These are phyloP conservation scores for Pholiota microspora DNA, from an alignment of 768 basidiomycete species.

Conservation along the genomic window DNA sequence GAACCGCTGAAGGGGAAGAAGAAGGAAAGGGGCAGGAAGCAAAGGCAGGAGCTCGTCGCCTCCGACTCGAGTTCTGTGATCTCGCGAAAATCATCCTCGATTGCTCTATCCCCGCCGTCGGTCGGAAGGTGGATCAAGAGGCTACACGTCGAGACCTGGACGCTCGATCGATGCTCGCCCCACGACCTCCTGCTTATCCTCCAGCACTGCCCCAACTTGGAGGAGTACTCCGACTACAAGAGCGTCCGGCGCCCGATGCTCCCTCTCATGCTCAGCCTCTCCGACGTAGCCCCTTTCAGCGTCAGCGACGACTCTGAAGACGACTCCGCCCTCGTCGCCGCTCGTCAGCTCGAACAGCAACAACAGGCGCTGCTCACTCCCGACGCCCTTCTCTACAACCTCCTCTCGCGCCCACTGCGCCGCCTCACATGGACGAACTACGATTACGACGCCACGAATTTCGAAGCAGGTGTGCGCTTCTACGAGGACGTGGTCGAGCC, in stretches of 20 bases:
- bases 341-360: slow-evolving; percentile 35
- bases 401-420: slow-evolving; percentile 49
- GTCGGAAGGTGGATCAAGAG: slow-evolving; percentile 43
- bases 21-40: background rate
- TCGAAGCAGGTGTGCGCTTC: slow-evolving; percentile 42
- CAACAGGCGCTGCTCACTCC: slow-evolving; percentile 3
- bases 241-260: slow-evolving; percentile 50
- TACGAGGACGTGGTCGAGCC: slow-evolving; percentile 57
- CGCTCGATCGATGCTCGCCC: slow-evolving; percentile 63
- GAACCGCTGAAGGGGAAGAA: background rate
- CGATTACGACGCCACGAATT: slow-evolving; percentile 34
- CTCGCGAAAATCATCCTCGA: slow-evolving; percentile 32
- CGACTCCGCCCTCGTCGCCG: background rate
- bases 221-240: slow-evolving; percentile 62
- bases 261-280: slow-evolving; percentile 16
- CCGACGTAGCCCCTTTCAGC: slow-evolving; percentile 22
- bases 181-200: slow-evolving; percentile 67
- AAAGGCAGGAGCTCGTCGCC: too few relatives aligned
- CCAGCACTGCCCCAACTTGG: slow-evolving; percentile 57
- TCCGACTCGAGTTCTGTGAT: slow-evolving; percentile 27
- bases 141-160: slow-evolving; percentile 69
- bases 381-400: slow-evolving; percentile 55
- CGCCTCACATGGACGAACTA: slow-evolving; percentile 74
- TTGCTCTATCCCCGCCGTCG: slow-evolving; percentile 37
- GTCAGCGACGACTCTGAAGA: background rate